Conservation (phyloP, 2,329 filamentous ascomycete species). For the Moelleriella libera region DNA sequence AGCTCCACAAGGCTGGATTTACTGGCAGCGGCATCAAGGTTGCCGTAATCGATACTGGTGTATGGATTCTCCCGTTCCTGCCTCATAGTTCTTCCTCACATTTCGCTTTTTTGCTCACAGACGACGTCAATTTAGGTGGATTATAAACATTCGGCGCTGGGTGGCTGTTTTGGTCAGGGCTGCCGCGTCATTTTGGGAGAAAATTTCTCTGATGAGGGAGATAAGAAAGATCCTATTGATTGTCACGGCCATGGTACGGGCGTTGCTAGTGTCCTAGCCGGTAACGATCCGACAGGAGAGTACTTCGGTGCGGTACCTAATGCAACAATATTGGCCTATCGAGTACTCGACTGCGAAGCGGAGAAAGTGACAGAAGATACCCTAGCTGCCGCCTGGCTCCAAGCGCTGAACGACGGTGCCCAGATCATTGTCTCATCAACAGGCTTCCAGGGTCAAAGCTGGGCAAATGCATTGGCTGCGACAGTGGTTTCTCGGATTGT, state of each 20-base stretch:
- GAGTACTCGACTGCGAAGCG: not conserved
- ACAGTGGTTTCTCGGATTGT: slow-evolving; percentile 1
- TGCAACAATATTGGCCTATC: not conserved
- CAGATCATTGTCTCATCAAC: not conserved
- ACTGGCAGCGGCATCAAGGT: not conserved
- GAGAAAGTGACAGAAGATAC: not conserved
- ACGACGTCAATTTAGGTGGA: not conserved
- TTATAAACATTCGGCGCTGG: not conserved
- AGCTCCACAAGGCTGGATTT: not conserved
- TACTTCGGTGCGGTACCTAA: not conserved
- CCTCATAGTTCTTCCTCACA: too few species aligned
- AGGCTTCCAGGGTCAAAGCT: not conserved
- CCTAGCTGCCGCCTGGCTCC: not conserved
- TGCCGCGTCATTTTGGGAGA: not conserved
- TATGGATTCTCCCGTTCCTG: too few species aligned
- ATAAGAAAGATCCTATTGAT: not conserved
- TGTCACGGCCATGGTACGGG: not conserved
- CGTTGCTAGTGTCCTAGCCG: not conserved
- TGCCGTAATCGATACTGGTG: not conserved
- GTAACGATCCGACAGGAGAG: not conserved
- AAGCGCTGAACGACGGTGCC: not conserved
- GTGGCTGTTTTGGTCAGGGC: not conserved
- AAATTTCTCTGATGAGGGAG: not conserved
- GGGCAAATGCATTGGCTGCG: not conserved
- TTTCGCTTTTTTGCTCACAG: too few species aligned